Evolutionary conservation across 441 rosid genomes (phyloP).

Genomic region (Eruca vesicaria): DNA sequence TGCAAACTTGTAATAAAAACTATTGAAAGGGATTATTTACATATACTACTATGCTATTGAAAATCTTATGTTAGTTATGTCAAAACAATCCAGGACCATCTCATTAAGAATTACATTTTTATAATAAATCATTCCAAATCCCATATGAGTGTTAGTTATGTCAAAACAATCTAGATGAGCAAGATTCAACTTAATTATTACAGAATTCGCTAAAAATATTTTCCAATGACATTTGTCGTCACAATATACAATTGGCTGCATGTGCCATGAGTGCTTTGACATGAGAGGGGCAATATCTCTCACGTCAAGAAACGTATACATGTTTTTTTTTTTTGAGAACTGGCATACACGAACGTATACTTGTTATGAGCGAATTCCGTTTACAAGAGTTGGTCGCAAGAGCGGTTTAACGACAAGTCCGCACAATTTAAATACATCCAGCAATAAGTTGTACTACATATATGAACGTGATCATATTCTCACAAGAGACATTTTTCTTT

Average conservation of each 20-base stretch:
- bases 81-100: too few species aligned
- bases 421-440: not conserved
- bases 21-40: too few species aligned
- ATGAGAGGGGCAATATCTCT: not conserved
- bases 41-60: too few species aligned
- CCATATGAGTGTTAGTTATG: too few species aligned
- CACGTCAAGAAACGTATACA: too few species aligned
- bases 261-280: not conserved
- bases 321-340: too few species aligned
- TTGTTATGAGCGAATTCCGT: too few species aligned
- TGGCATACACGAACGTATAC: not conserved
- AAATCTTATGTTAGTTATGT: too few species aligned
- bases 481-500: slow-evolving; percentile 16
- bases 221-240: not conserved
- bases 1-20: too few species aligned
- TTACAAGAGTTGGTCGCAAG: too few species aligned
- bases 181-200: not conserved
- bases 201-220: not conserved
- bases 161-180: not conserved
- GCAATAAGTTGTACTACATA: not conserved
- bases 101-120: too few species aligned
- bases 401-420: not conserved
- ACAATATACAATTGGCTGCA: not conserved
- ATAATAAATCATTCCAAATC: too few species aligned
- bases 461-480: not conserved